These are phyloP conservation scores for Cytospora piceae DNA, from an alignment of 2,329 filamentous ascomycete species.

Conservation along the genomic window DNA sequence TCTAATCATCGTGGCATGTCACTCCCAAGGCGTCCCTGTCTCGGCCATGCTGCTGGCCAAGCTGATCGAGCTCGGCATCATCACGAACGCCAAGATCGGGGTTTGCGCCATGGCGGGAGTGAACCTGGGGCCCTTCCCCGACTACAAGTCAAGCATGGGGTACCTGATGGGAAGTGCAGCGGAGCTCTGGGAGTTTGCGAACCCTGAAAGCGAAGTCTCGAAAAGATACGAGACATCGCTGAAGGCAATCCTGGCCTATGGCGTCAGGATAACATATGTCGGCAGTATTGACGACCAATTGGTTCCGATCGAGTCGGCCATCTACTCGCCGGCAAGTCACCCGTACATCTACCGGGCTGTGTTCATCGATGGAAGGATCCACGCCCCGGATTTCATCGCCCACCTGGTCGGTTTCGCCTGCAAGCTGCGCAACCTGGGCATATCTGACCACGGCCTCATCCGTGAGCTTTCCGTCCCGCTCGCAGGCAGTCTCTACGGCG, in stretches of 20 bases:
- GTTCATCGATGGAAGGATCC: slow-evolving; percentile 90
- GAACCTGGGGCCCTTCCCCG: slow-evolving; percentile 87
- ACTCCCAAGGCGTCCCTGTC: slow-evolving; percentile 95
- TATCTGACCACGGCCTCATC: slow-evolving; percentile 91
- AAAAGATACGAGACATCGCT: slow-evolving; percentile 79
- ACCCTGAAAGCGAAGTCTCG: slow-evolving; percentile 79
- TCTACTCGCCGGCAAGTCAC: slow-evolving; percentile 83
- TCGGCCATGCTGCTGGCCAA: slow-evolving; percentile 91
- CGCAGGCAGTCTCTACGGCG: slow-evolving; percentile 87
- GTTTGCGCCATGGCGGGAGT: slow-evolving; percentile 89
- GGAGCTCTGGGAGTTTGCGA: slow-evolving; percentile 92
- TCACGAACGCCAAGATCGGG: slow-evolving; percentile 76
- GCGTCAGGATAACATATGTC: slow-evolving; percentile 82
- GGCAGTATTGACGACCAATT: slow-evolving; percentile 97
- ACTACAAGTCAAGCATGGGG: slow-evolving; percentile 85
- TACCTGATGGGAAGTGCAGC: slow-evolving; percentile 89
- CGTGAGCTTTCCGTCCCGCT: slow-evolving; percentile 86
- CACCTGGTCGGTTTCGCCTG: slow-evolving; percentile 91
- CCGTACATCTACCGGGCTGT: slow-evolving; percentile 95
- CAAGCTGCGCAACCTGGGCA: slow-evolving; percentile 89
- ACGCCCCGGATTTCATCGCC: slow-evolving; percentile 91
- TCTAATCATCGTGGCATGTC: slow-evolving; percentile 88
- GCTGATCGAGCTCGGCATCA: slow-evolving; percentile 85
- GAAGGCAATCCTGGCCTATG: slow-evolving; percentile 73
- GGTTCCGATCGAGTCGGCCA: slow-evolving; percentile 90